Percentiles rank a stretch among this genome's conserved stretches.
phyloP scores from a whole-genome alignment of 1,284 basidiomycete genomes.

The Rhodotorula sp. region DNA sequence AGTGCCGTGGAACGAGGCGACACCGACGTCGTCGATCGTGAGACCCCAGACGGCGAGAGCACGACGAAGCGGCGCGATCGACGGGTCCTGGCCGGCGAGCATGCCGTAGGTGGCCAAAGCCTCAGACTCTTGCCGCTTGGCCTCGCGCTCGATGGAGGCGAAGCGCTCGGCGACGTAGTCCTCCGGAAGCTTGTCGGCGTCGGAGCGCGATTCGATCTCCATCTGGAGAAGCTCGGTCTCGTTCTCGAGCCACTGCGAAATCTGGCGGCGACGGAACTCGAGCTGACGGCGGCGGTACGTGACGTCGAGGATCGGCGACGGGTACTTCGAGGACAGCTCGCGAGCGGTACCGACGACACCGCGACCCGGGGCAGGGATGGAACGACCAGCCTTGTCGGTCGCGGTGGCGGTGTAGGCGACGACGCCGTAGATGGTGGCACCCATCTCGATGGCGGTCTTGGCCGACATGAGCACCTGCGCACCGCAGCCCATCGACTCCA shows the following conservation, averaged over 20 bases:
- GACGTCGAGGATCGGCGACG: constrained; percentile 72
- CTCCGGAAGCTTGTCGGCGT: constrained; percentile 51
- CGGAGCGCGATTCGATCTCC: constrained; percentile 61
- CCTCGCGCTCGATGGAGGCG: constrained; percentile 82
- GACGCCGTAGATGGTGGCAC: constrained; percentile 76
- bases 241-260: constrained; percentile 86
- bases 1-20: constrained; percentile 74
- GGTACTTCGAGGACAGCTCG: constrained; percentile 65
- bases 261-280: constrained; percentile 85
- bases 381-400: constrained; percentile 53
- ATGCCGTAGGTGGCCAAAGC: constrained; percentile 86
- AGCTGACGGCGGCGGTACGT: constrained; percentile 87
- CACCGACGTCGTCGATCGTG: constrained; percentile 79
- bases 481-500: constrained; percentile 96
- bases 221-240: constrained; percentile 78
- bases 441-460: constrained; percentile 90
- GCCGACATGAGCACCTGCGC: constrained; percentile 96
- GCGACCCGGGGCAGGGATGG: constrained; percentile 66
- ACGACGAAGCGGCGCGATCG: constrained; percentile 83
- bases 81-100: constrained; percentile 75
- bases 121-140: constrained; percentile 83
- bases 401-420: constrained; percentile 96
- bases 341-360: constrained; percentile 75
- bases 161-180: constrained; percentile 65
- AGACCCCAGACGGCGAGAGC: constrained; percentile 96